phyloP scores from a whole-genome alignment of 1,284 basidiomycete genomes.

The Neolentinus lepideus region DNA sequence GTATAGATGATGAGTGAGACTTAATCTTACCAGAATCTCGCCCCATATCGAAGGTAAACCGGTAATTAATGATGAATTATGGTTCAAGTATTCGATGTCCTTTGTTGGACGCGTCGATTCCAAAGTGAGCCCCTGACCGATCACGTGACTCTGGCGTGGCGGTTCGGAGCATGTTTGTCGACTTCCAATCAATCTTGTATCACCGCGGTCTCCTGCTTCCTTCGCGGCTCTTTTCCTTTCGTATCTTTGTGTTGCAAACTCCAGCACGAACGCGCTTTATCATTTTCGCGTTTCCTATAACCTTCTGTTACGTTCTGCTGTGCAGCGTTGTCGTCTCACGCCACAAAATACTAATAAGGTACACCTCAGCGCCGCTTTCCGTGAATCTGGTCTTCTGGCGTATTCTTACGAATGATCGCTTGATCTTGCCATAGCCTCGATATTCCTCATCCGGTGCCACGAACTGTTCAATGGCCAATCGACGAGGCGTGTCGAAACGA shows the following conservation, averaged over 20 bases:
- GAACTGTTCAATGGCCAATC: conserved; percentile 39
- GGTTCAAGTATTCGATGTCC: too few relatives aligned
- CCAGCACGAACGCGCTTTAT: neutral
- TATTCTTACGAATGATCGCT: too few relatives aligned
- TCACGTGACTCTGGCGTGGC: neutral
- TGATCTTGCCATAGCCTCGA: too few relatives aligned
- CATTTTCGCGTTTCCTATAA: too few relatives aligned
- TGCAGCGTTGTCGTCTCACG: neutral
- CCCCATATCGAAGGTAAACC: too few relatives aligned
- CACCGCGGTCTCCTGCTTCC: neutral
- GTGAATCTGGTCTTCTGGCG: too few relatives aligned
- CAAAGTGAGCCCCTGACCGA: neutral
- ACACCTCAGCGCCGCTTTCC: neutral
- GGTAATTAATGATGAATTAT: too few relatives aligned
- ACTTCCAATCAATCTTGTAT: neutral
- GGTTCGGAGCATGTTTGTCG: neutral
- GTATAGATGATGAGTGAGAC: neutral
- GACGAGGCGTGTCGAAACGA: conserved; percentile 41
- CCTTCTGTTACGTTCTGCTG: too few relatives aligned
- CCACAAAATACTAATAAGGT: neutral
- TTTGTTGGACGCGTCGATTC: too few relatives aligned
- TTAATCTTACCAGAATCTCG: neutral
- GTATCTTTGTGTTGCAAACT: neutral
- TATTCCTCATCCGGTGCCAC: conserved; percentile 5
- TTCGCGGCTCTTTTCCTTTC: neutral